Evolutionary conservation across 352 stramenopile genomes (phyloP).

Genomic region (Globisporangium camurandrum): DNA sequence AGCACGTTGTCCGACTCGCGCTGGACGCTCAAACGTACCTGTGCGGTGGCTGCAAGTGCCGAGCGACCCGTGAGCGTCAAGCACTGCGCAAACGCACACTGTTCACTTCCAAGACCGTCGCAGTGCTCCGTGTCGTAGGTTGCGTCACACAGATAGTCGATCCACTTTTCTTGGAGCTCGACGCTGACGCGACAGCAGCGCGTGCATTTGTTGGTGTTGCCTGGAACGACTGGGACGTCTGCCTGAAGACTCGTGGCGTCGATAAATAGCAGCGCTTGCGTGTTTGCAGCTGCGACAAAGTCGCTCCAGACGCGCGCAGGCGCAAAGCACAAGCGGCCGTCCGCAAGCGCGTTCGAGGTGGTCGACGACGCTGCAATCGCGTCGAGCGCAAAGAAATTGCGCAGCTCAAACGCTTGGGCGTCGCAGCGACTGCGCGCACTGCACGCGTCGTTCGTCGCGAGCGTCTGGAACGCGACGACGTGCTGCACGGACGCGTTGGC

Average conservation of each 20-base stretch:
- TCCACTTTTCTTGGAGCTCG: slow-evolving; percentile 17
- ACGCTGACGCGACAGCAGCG: slow-evolving; percentile 16
- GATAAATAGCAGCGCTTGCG: neutral
- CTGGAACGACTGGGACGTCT: neutral
- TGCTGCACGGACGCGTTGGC: slow-evolving; percentile 15
- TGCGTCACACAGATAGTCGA: slow-evolving; percentile 16
- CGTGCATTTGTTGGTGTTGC: slow-evolving; percentile 4
- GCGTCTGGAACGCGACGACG: slow-evolving; percentile 32
- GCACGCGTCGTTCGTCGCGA: slow-evolving; percentile 49
- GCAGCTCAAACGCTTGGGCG: slow-evolving; percentile 11
- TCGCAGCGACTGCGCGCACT: slow-evolving; percentile 12
- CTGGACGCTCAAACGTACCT: slow-evolving; percentile 4
- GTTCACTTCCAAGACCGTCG: slow-evolving; percentile 3
- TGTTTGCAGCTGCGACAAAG: neutral
- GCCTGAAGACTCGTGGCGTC: slow-evolving; percentile 2
- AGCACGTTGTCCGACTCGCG: slow-evolving; percentile 6
- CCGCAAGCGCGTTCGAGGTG: neutral
- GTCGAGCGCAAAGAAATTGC: slow-evolving; percentile 18
- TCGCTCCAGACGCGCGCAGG: slow-evolving; percentile 2
- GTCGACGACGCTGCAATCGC: slow-evolving; percentile 1
- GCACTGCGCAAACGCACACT: slow-evolving; percentile 10
- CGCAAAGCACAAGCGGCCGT: slow-evolving; percentile 8
- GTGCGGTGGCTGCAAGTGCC: neutral
- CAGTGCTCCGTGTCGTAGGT: slow-evolving; percentile 18
- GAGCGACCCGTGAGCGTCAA: slow-evolving; percentile 6